Conservation (phyloP, 225 moss, liverwort and hornwort species). For the Pleurozium schreberi region DNA sequence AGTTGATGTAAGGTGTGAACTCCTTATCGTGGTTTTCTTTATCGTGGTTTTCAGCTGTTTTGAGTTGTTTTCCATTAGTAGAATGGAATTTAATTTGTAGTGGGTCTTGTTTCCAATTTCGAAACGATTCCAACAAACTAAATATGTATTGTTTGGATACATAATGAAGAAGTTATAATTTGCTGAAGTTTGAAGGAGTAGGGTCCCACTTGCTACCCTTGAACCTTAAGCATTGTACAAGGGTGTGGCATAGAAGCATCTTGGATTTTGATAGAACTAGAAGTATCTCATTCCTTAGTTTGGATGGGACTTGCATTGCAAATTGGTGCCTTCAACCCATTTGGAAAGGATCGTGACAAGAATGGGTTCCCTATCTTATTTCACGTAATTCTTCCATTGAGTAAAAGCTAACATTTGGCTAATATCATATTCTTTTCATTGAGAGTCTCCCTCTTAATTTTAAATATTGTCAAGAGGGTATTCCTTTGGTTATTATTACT, state of each 20-base stretch:
- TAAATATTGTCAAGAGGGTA: background rate
- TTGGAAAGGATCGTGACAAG: too few relatives aligned
- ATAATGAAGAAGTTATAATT: too few relatives aligned
- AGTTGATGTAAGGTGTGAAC: background rate
- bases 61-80: background rate
- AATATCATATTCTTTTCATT: background rate
- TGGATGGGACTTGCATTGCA: background rate
- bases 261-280: background rate
- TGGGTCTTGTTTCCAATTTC: background rate
- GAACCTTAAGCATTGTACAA: background rate
- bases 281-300: background rate
- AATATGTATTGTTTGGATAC: background rate
- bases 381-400: background rate
- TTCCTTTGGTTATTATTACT: background rate
- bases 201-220: background rate
- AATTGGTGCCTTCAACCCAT: background rate
- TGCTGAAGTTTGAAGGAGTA: background rate
- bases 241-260: background rate
- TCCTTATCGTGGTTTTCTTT: background rate
- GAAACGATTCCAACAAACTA: background rate
- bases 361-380: background rate
- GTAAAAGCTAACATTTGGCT: background rate
- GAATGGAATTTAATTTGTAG: background rate
- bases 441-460: background rate
- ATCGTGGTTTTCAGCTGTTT: background rate